These are phyloP conservation scores for Plasmodium ovale DNA, from an alignment of 169 alveolate species.

Conservation along the genomic window DNA sequence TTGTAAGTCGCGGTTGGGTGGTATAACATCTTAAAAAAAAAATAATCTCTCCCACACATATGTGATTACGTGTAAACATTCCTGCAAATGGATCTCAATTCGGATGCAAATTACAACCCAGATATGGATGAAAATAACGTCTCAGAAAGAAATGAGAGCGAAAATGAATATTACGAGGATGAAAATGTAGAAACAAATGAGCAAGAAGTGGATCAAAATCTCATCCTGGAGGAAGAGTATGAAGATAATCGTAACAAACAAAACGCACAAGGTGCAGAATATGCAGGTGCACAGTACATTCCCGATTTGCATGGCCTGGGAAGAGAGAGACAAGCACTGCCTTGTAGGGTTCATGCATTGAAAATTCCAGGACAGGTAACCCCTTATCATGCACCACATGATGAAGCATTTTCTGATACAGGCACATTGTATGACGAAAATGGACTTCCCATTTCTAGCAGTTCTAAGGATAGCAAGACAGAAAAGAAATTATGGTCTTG, in stretches of 20 bases:
- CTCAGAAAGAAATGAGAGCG: not conserved
- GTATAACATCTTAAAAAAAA: no score
- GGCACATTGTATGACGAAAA: constrained; percentile 63
- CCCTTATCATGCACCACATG: constrained; percentile 69
- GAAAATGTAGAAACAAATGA: not conserved
- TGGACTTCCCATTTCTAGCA: constrained; percentile 23
- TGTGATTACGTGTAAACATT: no score
- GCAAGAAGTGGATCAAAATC: constrained; percentile 5
- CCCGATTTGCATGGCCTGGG: constrained; percentile 67
- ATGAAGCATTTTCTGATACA: constrained; percentile 1
- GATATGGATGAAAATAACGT: not conserved
- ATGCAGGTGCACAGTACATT: constrained; percentile 12
- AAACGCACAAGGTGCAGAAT: constrained; percentile 2
- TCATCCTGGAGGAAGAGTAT: no score
- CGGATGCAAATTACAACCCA: constrained; percentile 28
- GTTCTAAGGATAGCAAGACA: not conserved
- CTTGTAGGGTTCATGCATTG: constrained; percentile 2
- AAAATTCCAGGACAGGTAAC: constrained; percentile 75
- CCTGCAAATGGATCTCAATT: constrained; percentile 37
- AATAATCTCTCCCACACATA: no score
- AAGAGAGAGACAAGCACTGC: constrained; percentile 43
- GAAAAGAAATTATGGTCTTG: constrained; percentile 86
- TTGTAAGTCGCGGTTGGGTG: not conserved
- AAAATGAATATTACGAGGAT: not conserved
- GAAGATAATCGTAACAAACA: not conserved